These are phyloP conservation scores for Trichocomaceae sp. DNA, from an alignment of 2,329 filamentous ascomycete genomes.

Conservation along the genomic window DNA sequence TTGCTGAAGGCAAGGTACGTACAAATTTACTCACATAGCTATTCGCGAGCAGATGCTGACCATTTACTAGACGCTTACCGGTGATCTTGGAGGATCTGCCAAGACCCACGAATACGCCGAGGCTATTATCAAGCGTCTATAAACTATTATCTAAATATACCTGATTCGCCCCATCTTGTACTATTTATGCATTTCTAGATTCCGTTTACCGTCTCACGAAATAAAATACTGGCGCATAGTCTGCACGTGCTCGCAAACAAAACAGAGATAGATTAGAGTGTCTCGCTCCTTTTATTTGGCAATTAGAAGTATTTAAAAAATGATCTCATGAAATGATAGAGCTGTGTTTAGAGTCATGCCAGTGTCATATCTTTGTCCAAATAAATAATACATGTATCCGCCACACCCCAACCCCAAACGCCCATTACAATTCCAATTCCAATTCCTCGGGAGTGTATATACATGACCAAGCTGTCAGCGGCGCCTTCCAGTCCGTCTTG, in stretches of 20 bases:
- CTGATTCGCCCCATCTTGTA: conserved; percentile 20
- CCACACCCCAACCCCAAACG: background rate
- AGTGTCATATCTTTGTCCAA: background rate
- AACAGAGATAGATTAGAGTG: conserved; percentile 11
- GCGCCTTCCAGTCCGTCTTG: conserved; percentile 27
- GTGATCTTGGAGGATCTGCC: conserved; percentile 90
- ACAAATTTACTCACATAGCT: background rate
- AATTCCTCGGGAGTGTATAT: background rate
- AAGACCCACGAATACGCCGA: conserved; percentile 92
- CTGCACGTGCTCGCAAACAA: conserved; percentile 18
- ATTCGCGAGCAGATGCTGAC: conserved; percentile 13
- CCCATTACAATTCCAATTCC: no score
- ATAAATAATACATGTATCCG: background rate
- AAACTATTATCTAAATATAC: conserved; percentile 24
- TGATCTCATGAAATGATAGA: background rate
- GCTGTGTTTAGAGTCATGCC: background rate
- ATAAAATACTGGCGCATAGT: conserved; percentile 27
- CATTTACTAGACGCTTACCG: conserved; percentile 62
- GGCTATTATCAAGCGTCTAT: conserved; percentile 72
- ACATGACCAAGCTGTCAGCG: conserved; percentile 18
- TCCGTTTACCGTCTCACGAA: conserved; percentile 23
- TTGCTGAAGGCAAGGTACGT: conserved; percentile 84
- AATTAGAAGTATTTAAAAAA: background rate
- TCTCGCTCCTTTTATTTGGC: conserved; percentile 2
- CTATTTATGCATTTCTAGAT: conserved; percentile 29